Evolutionary conservation across 176 grass and related monocot genomes (phyloP), one percentile per base, ranked within the genome.

Genomic region (Aegilops umbellulata): DNA sequence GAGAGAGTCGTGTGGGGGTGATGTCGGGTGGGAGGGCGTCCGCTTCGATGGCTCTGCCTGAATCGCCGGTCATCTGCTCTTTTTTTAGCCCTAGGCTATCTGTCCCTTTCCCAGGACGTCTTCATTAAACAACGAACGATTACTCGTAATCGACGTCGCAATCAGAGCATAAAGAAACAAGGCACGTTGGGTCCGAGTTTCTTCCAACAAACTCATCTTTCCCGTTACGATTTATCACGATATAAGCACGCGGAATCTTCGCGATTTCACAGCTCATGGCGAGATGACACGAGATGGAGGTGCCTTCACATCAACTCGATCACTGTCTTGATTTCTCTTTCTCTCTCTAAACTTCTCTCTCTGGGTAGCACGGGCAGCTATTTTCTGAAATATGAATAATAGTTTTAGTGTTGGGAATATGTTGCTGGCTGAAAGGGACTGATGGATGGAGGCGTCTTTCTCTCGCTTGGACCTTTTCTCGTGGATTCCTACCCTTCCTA

Each of bases 381-480:
- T 47, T 15, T 47, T 47, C 46, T 47, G 12, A 47, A 47, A 47
- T 47, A 15, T 15, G 42, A 46, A 46, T 46, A 38, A 66, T 47
- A 58, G 35, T 76, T 68, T 68, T 15, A 36, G 69, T 68, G 24
- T 61, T 63, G 64, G 68, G 32, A 69, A 38, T 61, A 81, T 36
- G 70, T 77, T 49, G 78, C 60, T 85, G 3, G 68, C 71, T 32
- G 88, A 90, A 42, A 22, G 73, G 76, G 87, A 80, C 68, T 1
- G 42, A 24, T 73, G 79, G 60, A 19, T 51, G 29, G 77, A 69
- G 35, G 63, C 80, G 49, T 47, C 60, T 67, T 47, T 47, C 69
- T 74, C 10, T 61, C 60, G 30, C 67, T 61, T 5, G 26, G 51
- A 51, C 55, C 34, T 69, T 64, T 70, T 49, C 31, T 25, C 80